A percentile compares a stretch with the other conserved stretches of the same genome.
These are phyloP conservation scores for Sesbania bispinosa DNA, from an alignment of 306 rosid species.

Conservation along the genomic window DNA sequence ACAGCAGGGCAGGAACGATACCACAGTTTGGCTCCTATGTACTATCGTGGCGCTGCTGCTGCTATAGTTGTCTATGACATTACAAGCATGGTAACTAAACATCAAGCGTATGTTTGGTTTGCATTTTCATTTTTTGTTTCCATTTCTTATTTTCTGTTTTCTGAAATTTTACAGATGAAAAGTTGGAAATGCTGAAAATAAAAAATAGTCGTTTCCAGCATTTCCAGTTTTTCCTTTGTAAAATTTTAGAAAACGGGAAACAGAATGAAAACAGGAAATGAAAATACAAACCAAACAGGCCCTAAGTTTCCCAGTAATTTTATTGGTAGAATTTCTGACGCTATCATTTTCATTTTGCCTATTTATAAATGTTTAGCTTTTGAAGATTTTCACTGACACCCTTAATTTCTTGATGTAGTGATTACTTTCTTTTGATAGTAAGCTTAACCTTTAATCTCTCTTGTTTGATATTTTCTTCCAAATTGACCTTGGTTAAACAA, in stretches of 20 bases:
- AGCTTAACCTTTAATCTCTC: too few relatives aligned
- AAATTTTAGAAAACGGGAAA: too few relatives aligned
- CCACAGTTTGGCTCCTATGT: slow-evolving; percentile 97
- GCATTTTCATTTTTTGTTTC: too few relatives aligned
- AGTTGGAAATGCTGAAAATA: too few relatives aligned
- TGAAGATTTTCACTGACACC: not conserved
- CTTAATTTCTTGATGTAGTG: not conserved
- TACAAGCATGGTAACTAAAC: slow-evolving; percentile 48
- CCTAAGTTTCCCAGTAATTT: not conserved
- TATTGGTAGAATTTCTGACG: not conserved
- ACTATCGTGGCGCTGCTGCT: slow-evolving; percentile 90
- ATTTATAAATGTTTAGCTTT: not conserved
- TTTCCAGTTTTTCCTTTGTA: too few relatives aligned
- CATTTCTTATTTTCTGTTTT: too few relatives aligned
- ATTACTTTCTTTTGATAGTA: not conserved
- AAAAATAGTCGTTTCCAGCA: too few relatives aligned
- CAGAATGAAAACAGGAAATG: too few relatives aligned
- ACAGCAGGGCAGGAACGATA: slow-evolving; percentile 92
- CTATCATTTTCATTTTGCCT: not conserved
- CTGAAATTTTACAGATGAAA: too few relatives aligned
- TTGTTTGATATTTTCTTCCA: too few relatives aligned
- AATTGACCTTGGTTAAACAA: too few relatives aligned
- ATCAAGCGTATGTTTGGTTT: not conserved
- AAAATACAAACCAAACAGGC: too few relatives aligned
- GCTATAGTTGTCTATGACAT: slow-evolving; percentile 79